phyloP scores from a whole-genome alignment of 2,329 filamentous ascomycete genomes.

The Ustulina deusta region DNA sequence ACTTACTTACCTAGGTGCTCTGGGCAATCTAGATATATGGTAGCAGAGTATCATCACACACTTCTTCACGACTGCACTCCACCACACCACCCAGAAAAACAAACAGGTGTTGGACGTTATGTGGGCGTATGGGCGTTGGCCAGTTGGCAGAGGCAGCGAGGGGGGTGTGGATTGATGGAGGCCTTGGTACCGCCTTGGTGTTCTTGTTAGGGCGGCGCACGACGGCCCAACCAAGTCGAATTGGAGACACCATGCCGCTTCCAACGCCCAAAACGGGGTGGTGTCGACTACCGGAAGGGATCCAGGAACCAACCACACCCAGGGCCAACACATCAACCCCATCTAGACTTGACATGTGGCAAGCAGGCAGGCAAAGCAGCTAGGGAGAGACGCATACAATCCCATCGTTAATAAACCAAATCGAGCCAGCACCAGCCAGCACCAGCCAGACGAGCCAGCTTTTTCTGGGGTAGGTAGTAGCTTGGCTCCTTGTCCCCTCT shows the following conservation, averaged over 20 bases:
- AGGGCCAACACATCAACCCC: conserved; percentile 49
- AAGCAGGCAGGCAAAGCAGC: conserved; percentile 49
- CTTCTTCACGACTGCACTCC: conserved; percentile 30
- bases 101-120: no score
- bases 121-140: conserved; percentile 30
- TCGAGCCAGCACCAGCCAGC: conserved; percentile 29
- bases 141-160: conserved; percentile 22
- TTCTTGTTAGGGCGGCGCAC: conserved; percentile 44
- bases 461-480: conserved; percentile 36
- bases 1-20: background rate
- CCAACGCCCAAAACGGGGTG: conserved; percentile 47
- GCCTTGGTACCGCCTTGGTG: conserved; percentile 16
- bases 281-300: conserved; percentile 35
- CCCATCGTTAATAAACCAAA: conserved; percentile 35
- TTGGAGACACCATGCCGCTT: conserved; percentile 38
- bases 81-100: conserved; percentile 26
- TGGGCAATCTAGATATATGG: background rate
- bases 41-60: conserved; percentile 14
- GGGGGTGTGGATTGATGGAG: conserved; percentile 32
- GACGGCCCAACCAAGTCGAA: conserved; percentile 47
- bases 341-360: conserved; percentile 52
- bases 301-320: conserved; percentile 43
- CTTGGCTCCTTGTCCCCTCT: conserved; percentile 10
- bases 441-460: conserved; percentile 28
- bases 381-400: conserved; percentile 25